These are phyloP conservation scores for Dendrothele bispora DNA, from an alignment of 768 basidiomycete species.

Conservation along the genomic window DNA sequence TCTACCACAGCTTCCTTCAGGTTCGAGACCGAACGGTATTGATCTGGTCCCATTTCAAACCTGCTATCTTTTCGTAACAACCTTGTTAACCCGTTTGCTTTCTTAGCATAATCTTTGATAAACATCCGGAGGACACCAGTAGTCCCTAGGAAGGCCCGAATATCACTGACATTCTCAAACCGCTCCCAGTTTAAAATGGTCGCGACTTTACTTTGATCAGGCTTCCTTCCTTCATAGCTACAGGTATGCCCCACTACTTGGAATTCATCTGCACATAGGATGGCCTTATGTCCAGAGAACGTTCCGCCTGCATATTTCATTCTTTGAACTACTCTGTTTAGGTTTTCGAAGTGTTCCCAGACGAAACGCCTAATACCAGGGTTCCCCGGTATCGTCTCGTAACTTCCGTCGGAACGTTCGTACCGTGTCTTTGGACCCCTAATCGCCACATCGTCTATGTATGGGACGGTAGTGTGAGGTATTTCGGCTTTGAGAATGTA, in stretches of 20 bases:
- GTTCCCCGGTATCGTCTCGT: constrained; percentile 9
- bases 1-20: too few relatives aligned
- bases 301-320: constrained; percentile 29
- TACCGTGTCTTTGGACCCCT: constrained; percentile 23
- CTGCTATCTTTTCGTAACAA: constrained; percentile 13
- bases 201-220: constrained; percentile 21
- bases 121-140: constrained; percentile 14
- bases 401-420: constrained; percentile 9
- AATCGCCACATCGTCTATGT: constrained; percentile 26
- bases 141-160: constrained; percentile 19
- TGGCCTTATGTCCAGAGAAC: constrained; percentile 21
- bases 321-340: constrained; percentile 33
- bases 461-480: constrained; percentile 20
- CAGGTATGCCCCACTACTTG: constrained; percentile 35
- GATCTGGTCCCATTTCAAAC: too few relatives aligned
- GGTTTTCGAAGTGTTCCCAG: constrained; percentile 35
- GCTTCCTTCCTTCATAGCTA: constrained; percentile 28
- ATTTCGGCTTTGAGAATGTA: constrained; percentile 28
- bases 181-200: too few relatives aligned
- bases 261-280: constrained; percentile 14
- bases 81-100: constrained; percentile 4
- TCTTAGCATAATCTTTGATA: constrained; percentile 17
- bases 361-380: constrained; percentile 23
- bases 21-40: too few relatives aligned
- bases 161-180: too few relatives aligned